Conservation (phyloP, 1,139 yeast genomes). For the Spathaspora sp. region DNA sequence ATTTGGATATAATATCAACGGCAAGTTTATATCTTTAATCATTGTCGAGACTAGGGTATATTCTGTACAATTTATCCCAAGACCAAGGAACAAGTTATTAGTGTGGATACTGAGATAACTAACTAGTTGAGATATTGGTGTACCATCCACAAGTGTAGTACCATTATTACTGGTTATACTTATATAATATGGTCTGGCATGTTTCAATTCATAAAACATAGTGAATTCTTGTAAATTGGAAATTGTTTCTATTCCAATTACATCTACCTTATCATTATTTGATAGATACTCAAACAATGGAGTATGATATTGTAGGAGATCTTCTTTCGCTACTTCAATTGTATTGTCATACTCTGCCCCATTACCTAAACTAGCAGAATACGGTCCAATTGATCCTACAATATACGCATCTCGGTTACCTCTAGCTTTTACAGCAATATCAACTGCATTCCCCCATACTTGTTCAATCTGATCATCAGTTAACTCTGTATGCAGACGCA, state of each 20-base stretch:
- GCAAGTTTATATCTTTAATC: slow-evolving; percentile 14
- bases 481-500: slow-evolving; percentile 31
- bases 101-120: slow-evolving; percentile 10
- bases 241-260: slow-evolving; percentile 65
- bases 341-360: slow-evolving; percentile 72
- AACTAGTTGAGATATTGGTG: slow-evolving; percentile 24
- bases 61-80: slow-evolving; percentile 44
- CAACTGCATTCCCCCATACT: slow-evolving; percentile 33
- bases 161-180: slow-evolving; percentile 24
- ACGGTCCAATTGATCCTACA: slow-evolving; percentile 72
- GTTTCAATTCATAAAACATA: slow-evolving; percentile 22
- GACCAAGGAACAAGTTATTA: slow-evolving; percentile 19
- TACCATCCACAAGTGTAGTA: slow-evolving; percentile 32
- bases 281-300: slow-evolving; percentile 44
- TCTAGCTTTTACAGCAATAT: slow-evolving; percentile 31
- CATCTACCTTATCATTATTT: slow-evolving; percentile 40
- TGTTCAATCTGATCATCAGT: slow-evolving; percentile 21
- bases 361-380: slow-evolving; percentile 62
- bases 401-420: slow-evolving; percentile 22
- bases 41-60: slow-evolving; percentile 17
- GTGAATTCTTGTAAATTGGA: slow-evolving; percentile 55
- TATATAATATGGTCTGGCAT: slow-evolving; percentile 29
- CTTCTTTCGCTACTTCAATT: slow-evolving; percentile 24
- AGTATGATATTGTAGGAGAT: slow-evolving; percentile 46
- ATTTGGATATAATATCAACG: slow-evolving; percentile 40